Base-by-base conservation (phyloP, 768 basidiomycete species). In the Mycena chlorophos region DNA sequence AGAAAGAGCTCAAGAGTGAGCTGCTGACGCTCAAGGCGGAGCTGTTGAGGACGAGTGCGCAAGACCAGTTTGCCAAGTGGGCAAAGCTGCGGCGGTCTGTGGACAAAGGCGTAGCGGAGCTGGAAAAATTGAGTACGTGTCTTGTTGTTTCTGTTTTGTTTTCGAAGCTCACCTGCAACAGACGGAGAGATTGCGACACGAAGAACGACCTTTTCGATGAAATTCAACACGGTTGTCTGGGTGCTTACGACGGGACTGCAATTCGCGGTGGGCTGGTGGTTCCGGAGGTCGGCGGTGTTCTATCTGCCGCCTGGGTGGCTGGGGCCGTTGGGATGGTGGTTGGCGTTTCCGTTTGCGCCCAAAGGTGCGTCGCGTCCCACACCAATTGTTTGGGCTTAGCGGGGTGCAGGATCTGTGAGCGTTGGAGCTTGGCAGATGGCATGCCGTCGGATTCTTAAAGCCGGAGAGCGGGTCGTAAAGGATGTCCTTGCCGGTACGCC, bases 51-150 rank as follows among this genome's bases (percentile, higher is more conserved):
- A 98, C 94, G 29, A 94, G 91, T 64, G 90, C 94, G 17, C 97
- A 98, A 68, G 95, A 98, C 67, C 91, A 98, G 66, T 99, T 99
- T 69, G 92, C 94, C 19, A 98, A 94, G 74, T 98, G 97, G 96
- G 96, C 96, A 45, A 94, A 94, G 74, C 74, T 98, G 67, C 76
- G 90, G 64, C 74, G 97, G 62, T 91, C 82, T 63, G 84, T 98
- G 42, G 96, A 98, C 75, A 98, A 96, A 72, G 91, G 89, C 19
- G 71, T 97, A 17, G 82, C 85, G 37, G 94, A 99, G 52, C 78
- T 98, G 3, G 95, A 98, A 75, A 89, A 87, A 70, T 79, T 94
- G 58, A 98, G 95, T 98, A 71, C 69, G 88, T 79, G 25, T 54
- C 40, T 31, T 47, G n/a, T 38, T 22, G 30, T n/a, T 14, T 37